Conservation (phyloP, 495 filamentous ascomycete genomes). For the Podospora pseudopauciseta region DNA sequence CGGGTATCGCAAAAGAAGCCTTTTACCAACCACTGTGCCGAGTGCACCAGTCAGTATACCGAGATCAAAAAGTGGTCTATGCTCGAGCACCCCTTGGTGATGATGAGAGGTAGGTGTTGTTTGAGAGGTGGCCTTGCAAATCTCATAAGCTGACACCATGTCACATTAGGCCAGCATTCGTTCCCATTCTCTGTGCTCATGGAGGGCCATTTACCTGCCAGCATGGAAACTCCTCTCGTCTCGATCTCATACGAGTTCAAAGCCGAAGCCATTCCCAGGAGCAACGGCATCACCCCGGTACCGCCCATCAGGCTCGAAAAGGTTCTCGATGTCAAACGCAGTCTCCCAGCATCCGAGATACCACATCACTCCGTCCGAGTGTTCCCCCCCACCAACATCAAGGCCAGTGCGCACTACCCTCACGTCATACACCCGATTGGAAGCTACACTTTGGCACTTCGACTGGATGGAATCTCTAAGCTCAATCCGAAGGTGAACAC, state of each 20-base stretch:
- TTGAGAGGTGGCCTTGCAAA: not conserved
- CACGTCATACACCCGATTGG: conserved; percentile 84
- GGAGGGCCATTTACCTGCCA: conserved; percentile 80
- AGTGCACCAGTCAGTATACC: conserved; percentile 65
- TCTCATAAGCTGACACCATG: not conserved
- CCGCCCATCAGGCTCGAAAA: conserved; percentile 56
- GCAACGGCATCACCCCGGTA: conserved; percentile 26
- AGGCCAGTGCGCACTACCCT: conserved; percentile 73
- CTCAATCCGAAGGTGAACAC: conserved; percentile 51
- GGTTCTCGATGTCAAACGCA: conserved; percentile 67
- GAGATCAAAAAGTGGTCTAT: conserved; percentile 77
- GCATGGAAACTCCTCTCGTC: conserved; percentile 67
- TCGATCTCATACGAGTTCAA: conserved; percentile 74
- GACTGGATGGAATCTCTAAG: conserved; percentile 73
- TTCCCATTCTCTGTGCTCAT: conserved; percentile 93
- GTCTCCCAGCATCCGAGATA: conserved; percentile 54
- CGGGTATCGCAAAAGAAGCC: conserved; percentile 73
- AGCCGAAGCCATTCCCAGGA: conserved; percentile 67
- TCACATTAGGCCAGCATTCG: conserved; percentile 54
- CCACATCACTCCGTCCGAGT: conserved; percentile 83
- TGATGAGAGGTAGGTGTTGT: conserved; percentile 53
- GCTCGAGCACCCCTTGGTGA: conserved; percentile 60
- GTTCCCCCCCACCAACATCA: conserved; percentile 93
- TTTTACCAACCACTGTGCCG: conserved; percentile 68
- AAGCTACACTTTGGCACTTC: conserved; percentile 72